Evolutionary conservation across 1,284 basidiomycete species (phyloP).

Genomic region (Inonotus obliquus): DNA sequence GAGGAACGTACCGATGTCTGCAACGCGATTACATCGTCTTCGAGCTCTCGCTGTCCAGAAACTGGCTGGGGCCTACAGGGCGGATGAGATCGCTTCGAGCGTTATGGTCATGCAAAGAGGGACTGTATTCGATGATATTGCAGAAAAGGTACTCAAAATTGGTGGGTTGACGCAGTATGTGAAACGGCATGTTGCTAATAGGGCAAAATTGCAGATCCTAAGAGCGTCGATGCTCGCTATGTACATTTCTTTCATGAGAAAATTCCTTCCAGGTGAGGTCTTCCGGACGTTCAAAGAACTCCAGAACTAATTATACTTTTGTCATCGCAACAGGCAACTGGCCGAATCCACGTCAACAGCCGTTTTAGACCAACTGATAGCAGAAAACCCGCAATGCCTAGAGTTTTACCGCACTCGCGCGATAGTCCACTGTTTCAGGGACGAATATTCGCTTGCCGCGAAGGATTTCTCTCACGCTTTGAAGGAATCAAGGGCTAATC

Average conservation of each 20-base stretch:
- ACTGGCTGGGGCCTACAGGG: conserved; percentile 72
- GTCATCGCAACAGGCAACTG: conserved; percentile 53
- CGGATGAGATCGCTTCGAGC: conserved; percentile 81
- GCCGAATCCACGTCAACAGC: conserved; percentile 74
- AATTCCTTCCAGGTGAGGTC: conserved; percentile 74
- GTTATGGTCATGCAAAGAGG: conserved; percentile 90
- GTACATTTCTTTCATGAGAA: conserved; percentile 89
- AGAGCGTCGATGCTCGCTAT: conserved; percentile 73
- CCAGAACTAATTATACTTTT: not conserved
- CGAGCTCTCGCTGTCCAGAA: conserved; percentile 77
- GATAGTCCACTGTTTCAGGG: conserved; percentile 79
- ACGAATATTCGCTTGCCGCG: conserved; percentile 66
- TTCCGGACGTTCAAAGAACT: conserved; percentile 8
- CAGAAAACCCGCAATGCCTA: conserved; percentile 60
- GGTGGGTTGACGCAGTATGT: conserved; percentile 37
- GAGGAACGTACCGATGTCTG: conserved; percentile 74
- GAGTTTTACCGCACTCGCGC: conserved; percentile 80
- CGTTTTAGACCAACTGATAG: conserved; percentile 70
- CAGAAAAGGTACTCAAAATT: conserved; percentile 70
- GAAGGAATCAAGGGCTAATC: conserved; percentile 63
- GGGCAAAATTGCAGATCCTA: conserved; percentile 49
- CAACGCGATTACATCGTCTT: conserved; percentile 71
- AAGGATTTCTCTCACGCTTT: conserved; percentile 76
- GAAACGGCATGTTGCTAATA: not conserved
- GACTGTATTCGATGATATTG: conserved; percentile 81